phyloP scores from a whole-genome alignment of 2,329 filamentous ascomycete genomes.

The Cercospora canescens region DNA sequence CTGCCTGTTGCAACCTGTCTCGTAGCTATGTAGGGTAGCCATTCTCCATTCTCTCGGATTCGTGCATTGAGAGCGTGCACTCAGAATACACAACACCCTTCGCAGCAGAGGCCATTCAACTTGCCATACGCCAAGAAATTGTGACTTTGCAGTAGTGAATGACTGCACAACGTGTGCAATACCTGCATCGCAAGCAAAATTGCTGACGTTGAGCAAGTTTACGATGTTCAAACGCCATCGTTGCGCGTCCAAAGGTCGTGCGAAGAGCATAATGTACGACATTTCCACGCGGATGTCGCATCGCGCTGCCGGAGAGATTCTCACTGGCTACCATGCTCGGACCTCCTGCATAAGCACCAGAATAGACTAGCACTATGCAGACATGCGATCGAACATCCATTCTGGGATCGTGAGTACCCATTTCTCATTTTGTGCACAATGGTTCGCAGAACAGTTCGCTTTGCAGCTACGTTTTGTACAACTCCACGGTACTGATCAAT shows the following conservation, averaged over 20 bases:
- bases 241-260: slow-evolving; percentile 5
- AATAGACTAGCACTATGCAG: slow-evolving; percentile 6
- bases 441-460: slow-evolving; percentile 6
- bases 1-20: background rate
- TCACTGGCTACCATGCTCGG: background rate
- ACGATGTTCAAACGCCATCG: background rate
- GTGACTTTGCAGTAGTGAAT: background rate
- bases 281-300: slow-evolving; percentile 2
- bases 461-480: background rate
- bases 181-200: slow-evolving; percentile 10
- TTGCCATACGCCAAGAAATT: background rate
- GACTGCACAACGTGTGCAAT: background rate
- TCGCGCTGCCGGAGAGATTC: background rate
- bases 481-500: slow-evolving; percentile 9
- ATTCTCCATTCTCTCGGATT: background rate
- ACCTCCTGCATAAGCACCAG: slow-evolving; percentile 1
- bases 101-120: background rate
- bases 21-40: background rate
- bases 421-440: background rate
- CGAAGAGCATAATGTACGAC: slow-evolving; percentile 4
- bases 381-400: background rate
- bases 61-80: background rate
- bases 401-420: background rate
- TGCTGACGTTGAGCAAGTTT: slow-evolving; percentile 1
- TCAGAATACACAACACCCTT: background rate